Evolutionary conservation across 768 basidiomycete genomes (phyloP).

Genomic region (Amanita inopinata): DNA sequence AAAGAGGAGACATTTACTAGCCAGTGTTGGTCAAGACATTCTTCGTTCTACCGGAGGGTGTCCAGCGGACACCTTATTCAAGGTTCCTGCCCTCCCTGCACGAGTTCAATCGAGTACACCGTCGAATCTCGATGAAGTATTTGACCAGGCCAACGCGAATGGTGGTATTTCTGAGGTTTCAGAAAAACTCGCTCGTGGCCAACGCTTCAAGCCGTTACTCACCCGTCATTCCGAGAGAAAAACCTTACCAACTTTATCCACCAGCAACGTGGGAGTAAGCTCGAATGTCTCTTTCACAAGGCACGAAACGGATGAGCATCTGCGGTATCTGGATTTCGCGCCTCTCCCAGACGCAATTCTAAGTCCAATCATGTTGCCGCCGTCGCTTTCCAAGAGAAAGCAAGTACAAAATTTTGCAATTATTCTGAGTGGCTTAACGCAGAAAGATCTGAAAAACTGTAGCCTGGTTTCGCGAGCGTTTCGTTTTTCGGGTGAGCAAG

Average conservation of each 20-base stretch:
- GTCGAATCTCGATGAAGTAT: background rate
- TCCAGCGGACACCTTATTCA: background rate
- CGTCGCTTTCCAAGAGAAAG: conserved; percentile 48
- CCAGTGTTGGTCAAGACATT: background rate
- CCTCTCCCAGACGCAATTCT: conserved; percentile 19
- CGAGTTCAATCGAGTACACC: background rate
- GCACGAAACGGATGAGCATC: background rate
- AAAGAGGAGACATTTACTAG: no score
- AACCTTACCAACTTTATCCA: no score
- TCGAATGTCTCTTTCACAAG: no score
- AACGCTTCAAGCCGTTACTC: conserved; percentile 1
- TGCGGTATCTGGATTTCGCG: conserved; percentile 28
- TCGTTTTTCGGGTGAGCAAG: conserved; percentile 46
- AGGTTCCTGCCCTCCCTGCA: conserved; percentile 2
- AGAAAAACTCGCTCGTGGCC: background rate
- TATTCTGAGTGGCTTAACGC: conserved; percentile 38
- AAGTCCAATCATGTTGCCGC: conserved; percentile 41
- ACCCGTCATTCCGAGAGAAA: background rate
- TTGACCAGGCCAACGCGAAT: no score
- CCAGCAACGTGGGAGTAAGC: no score
- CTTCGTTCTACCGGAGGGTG: background rate
- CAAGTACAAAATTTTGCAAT: conserved; percentile 42
- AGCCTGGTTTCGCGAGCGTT: conserved; percentile 48
- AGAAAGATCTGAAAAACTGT: conserved; percentile 34
- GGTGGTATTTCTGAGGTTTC: no score